A percentile compares a stretch with the other conserved stretches of the same genome.
Conservation (phyloP, 192 early-diverging fungal genomes). For the Oehlia diaphana region DNA sequence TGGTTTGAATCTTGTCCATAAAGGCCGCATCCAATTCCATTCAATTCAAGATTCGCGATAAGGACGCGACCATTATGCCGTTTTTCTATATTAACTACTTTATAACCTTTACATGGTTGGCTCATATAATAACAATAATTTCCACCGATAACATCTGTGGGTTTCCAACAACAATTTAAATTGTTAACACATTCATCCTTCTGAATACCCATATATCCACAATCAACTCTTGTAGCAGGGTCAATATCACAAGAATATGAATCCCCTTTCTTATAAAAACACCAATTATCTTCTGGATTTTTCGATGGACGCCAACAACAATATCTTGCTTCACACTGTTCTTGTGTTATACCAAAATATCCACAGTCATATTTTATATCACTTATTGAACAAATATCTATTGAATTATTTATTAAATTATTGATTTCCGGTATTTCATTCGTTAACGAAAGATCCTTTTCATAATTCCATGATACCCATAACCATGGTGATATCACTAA, state of each 20-base stretch:
- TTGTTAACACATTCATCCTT: background rate
- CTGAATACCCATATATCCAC: constrained; percentile 5
- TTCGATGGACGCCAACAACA: constrained; percentile 7
- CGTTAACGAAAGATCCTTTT: background rate
- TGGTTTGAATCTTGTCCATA: background rate
- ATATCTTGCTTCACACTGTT: background rate
- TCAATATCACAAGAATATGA: background rate
- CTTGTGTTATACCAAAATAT: constrained; percentile 15
- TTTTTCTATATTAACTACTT: background rate
- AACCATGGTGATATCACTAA: background rate
- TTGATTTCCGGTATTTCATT: background rate
- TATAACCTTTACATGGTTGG: constrained; percentile 2
- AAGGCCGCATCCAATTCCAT: background rate
- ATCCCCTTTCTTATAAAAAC: constrained; percentile 3
- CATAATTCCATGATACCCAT: background rate
- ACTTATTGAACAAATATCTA: constrained; percentile 2
- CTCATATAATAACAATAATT: background rate
- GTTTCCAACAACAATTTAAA: constrained; percentile 20
- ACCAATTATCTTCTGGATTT: background rate
- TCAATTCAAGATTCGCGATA: background rate
- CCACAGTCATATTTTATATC: background rate
- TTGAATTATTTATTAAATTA: background rate
- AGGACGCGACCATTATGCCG: too few relatives aligned
- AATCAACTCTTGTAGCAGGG: background rate
- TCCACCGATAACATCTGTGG: background rate